Base-by-base conservation (phyloP, 345 rosid species). In the Salix viminalis region DNA sequence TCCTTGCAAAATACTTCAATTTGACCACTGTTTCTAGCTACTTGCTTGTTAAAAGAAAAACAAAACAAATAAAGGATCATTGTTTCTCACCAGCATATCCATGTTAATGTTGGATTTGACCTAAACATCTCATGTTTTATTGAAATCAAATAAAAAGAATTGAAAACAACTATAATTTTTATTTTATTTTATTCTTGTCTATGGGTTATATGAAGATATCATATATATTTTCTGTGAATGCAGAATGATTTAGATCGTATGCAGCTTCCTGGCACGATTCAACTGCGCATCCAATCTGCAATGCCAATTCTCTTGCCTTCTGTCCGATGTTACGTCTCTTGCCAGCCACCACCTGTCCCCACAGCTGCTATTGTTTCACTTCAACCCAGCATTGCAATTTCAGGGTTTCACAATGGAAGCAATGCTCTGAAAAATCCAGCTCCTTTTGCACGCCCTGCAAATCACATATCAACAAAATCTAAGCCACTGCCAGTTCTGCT, bases 201-300 rank as follows among this genome's bases (percentile, higher is more conserved):
- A 52, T 6, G 23, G n/a, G 58, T 46, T 46, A 14, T 13, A 4
- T 46, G 50, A 46, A 46, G 50, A 46, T 46, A 14, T 46, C 18
- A 52, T 73, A 56, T 64, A 36, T 54, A 16, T 69, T 28, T 69
- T 44, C 46, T 58, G 46, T 64, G 73, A 61, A 62, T 90, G 92
- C 90, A 96, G 99, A 94, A 82, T 84, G 99, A 94, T 69, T 83
- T 96, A 75, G 94, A 87, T 66, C 89, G 89, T 65, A 96, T 94
- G 99, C 92, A 90, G 76, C 83, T 96, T 73, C 98, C 99, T 30
- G 97, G 94, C 79, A 85, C 80, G 61, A 89, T 92, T 67, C 86
- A 97, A 76, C 85, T 97, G 93, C 96, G 98, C 54, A 92, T 96
- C 76, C 99, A 96, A 89, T 88, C 97, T 65, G 93, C 98, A 34